Base-by-base conservation (phyloP, 305 asterid species). In the Fraxinus baroniana region DNA sequence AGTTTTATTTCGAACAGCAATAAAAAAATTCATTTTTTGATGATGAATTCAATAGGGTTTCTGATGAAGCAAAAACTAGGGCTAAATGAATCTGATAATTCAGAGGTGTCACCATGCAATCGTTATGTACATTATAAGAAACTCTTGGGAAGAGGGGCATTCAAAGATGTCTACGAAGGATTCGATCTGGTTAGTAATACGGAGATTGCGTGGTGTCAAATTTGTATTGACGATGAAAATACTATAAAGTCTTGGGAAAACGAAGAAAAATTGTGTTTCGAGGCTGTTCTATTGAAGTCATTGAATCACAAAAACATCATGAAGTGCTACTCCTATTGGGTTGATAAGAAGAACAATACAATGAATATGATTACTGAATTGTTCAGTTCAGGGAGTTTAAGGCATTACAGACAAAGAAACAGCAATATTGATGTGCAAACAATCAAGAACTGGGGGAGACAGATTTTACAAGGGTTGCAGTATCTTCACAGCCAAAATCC, bases 101-200 rank as follows among this genome's bases (percentile, higher is more conserved):
- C 37, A 26, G 88, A 87, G 76, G 74, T 33, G 64, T 84, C 88
- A 18, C 83, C 85, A 3, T 87, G 89, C 9, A 83, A 87, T 6
- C 70, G 41, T 9, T 85, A 62, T 22, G 7, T 74, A 1, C 78
- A 86, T 18, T 91, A 79, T 87, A 87, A 84, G 79, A 91, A 89
- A 66, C 82, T 92, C 82, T 18, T 93, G 87, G 97, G 97, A 77
- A 88, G 92, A 78, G 93, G 97, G 86, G 95, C 95, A 37, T 92
- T 89, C 94, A 92, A 93, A 82, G 90, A 88, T 55, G 94, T 91
- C 86, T 92, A 90, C 15, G 91, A 84, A 78, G 97, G 93, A 4
- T 88, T 90, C 73, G 95, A 90, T 74, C 85, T 66, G 70, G 37
- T 85, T 24, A 85, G 78, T 5, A 88, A 89, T 2, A 80, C 73